Evolutionary conservation across 202 grass and related monocot species (phyloP), one percentile per base, ranked within the genome.

Genomic region (Musa balbisiana): DNA sequence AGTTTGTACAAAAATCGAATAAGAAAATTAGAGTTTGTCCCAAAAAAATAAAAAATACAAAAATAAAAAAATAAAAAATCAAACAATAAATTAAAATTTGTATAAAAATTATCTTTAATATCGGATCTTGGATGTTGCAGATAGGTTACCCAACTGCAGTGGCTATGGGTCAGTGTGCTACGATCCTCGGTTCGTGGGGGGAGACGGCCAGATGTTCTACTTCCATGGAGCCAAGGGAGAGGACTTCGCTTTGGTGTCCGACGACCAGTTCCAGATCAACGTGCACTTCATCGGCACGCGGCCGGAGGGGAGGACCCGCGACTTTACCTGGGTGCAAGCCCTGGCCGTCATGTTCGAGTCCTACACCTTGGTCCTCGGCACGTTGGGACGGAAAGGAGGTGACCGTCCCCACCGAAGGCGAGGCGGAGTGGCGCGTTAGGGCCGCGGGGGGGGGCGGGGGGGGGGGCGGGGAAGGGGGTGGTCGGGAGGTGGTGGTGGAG

Each of bases 321-420:
- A 79, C 65, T 79, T 79, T 67, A 79, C 77, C 29, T 79, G 77
- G 77, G 67, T 79, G 67, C 77, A 79, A 19, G 66, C 66, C 23
- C 66, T 79, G 14, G 67, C 66, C 15, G 14, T 79, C 53, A 59
- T 79, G 29, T 79, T 79, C 66, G 77, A 71, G 10, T 79, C 77
- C 12, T 67, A 79, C 77, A 54, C 67, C 1, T 16, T 71, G 9
- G 65, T 71, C 3, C 11, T 79, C 26, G 27, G 27, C 27, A 27
- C 52, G 26, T 6, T 79, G 67, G 66, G 77, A 79, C 52, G 53
- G 77, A 1, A 49, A 60, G 77, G n/a, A 58, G 26, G 19, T 79
- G 1, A 10, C 14, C 20, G 43, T 66, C 60, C 27, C 75, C 33
- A 52, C 10, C 16, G 65, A 56, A 3, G 64, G 24, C 65, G 52